Conservation (phyloP, 1,139 yeast genomes). For the Geotrichum histeridarum region DNA sequence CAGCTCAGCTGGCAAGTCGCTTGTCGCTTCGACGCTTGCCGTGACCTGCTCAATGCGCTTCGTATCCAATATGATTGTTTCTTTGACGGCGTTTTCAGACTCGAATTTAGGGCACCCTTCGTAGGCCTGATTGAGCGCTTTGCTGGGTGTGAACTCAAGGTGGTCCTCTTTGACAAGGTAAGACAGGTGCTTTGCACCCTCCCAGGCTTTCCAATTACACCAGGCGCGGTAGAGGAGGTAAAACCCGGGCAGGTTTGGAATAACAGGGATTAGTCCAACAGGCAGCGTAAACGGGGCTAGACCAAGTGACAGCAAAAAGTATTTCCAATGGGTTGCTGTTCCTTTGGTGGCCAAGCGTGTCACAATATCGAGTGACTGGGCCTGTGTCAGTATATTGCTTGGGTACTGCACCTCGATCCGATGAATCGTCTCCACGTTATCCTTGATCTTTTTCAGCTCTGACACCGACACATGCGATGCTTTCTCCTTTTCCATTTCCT, state of each 20-base stretch:
- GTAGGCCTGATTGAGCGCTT: conserved; percentile 25
- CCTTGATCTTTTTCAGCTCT: conserved; percentile 15
- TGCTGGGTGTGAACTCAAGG: conserved; percentile 23
- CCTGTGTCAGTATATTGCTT: conserved; percentile 21
- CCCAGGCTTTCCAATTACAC: conserved; percentile 74
- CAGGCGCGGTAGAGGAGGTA: conserved; percentile 77
- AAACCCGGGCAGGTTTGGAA: conserved; percentile 95
- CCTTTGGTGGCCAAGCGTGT: conserved; percentile 38
- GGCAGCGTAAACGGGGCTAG: conserved; percentile 80
- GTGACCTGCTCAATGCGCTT: conserved; percentile 26
- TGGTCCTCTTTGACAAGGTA: conserved; percentile 43
- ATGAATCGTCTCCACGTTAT: conserved; percentile 20
- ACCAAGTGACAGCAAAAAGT: conserved; percentile 47
- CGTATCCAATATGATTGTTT: conserved; percentile 19
- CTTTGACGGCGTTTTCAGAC: background rate
- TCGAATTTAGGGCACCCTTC: background rate
- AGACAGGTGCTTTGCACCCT: conserved; percentile 67
- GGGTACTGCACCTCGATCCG: conserved; percentile 33
- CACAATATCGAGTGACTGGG: conserved; percentile 30
- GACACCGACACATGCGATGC: conserved; percentile 22
- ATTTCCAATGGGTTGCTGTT: conserved; percentile 42
- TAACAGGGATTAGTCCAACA: conserved; percentile 70
- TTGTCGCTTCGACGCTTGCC: conserved; percentile 25
- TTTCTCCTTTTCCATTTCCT: conserved; percentile 16
- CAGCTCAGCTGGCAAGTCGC: conserved; percentile 29